Base-by-base conservation (phyloP, 2,329 filamentous ascomycete genomes). In the Colletotrichum euphorbiae region DNA sequence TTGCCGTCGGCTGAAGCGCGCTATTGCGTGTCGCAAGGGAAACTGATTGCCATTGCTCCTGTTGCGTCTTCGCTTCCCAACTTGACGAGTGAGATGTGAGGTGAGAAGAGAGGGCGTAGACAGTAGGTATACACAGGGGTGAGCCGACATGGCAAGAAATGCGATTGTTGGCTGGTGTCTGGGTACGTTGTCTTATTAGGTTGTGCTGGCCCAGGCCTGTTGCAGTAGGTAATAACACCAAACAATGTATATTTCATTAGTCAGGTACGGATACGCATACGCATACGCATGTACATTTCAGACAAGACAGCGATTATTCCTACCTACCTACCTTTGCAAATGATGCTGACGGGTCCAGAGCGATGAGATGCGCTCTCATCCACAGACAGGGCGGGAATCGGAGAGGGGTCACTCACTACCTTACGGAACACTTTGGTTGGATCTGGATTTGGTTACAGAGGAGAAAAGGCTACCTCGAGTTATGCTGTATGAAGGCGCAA, bases 161-260 rank as follows among this genome's bases (percentile, higher is more conserved):
- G 57, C 63, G 63, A 17, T 56, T 62, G 63, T 33, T 62, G 63
- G 48, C 24, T 45, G 58, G 43, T 31, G 50, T 21, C 59, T 59
- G n/a, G 59, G 60, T 24, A 24, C 24, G 24, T 58, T 67, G 65
- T 67, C 65, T 67, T 58, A 28, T 67, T 58, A 28, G 65, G 36
- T 58, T 64, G 58, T 62, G 63, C 50, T 62, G 56, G 63, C 42
- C 58, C 19, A 46, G 64, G 36, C 59, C 28, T 54, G 48, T 62
- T 62, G 48, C 59, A 54, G 48, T 62, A 52, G 21, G 21, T 24
- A 28, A 61, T 52, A 52, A 61, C 43, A 61, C 43, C 24, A 43
- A 52, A 33, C 43, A 42, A 51, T 52, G 36, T 52, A 51, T 46
- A 19, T 51, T 58, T 52, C n/a, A n/a, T n/a, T 19, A 61, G 58